phyloP scores from a whole-genome alignment of 768 basidiomycete genomes.

The Tylopilus intermedius region DNA sequence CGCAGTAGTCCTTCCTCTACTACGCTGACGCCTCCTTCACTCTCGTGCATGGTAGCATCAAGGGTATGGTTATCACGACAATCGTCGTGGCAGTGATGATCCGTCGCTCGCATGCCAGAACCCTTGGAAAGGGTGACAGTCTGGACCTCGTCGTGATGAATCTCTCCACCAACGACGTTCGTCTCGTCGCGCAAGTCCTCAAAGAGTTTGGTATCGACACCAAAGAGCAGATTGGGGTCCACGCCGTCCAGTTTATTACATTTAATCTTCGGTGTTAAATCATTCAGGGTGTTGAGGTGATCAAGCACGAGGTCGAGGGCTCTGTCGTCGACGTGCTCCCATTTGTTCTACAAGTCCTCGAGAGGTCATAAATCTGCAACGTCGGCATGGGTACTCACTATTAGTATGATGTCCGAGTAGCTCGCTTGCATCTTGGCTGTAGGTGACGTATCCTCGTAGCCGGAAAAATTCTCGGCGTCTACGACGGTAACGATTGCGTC shows the following conservation, averaged over 20 bases:
- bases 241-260: constrained; percentile 62
- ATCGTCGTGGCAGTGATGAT: constrained; percentile 17
- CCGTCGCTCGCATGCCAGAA: constrained; percentile 15
- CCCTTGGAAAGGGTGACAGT: constrained; percentile 62
- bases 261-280: constrained; percentile 79
- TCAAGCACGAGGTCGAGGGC: constrained; percentile 80
- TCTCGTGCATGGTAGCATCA: background rate
- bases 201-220: constrained; percentile 83
- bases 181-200: constrained; percentile 15
- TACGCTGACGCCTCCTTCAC: constrained; percentile 15
- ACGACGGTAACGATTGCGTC: constrained; percentile 91
- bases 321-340: constrained; percentile 78
- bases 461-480: constrained; percentile 85
- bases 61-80: constrained; percentile 3
- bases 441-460: constrained; percentile 88
- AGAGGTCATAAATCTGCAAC: constrained; percentile 6
- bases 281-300: constrained; percentile 85
- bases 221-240: constrained; percentile 77
- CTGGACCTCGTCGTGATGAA: constrained; percentile 83
- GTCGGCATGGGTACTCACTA: constrained; percentile 46
- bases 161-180: constrained; percentile 15
- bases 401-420: constrained; percentile 86
- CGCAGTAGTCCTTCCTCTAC: constrained; percentile 38
- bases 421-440: constrained; percentile 94
- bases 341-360: constrained; percentile 64